A percentile compares a stretch with the other conserved stretches of the same genome.
These are phyloP conservation scores for Carallia pectinifolia DNA, from an alignment of 345 rosid genomes.

Conservation along the genomic window DNA sequence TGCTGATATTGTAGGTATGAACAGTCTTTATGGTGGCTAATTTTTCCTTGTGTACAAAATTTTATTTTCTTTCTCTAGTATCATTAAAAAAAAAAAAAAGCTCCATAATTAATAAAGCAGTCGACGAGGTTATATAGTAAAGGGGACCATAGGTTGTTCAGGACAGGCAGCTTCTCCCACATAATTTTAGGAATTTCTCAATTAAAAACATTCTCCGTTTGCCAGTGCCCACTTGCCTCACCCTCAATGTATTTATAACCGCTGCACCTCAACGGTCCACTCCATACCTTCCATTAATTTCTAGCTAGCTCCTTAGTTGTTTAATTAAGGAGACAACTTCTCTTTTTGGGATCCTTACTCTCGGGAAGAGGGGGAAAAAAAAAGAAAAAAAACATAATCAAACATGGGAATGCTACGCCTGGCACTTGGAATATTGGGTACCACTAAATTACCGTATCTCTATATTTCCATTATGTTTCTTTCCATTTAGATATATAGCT, in stretches of 20 bases:
- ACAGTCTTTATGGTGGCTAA: too few species aligned
- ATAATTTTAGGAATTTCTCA: neutral
- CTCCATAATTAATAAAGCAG: neutral
- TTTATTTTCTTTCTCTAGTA: too few species aligned
- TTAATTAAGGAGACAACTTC: neutral
- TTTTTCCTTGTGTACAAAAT: too few species aligned
- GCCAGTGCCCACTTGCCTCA: neutral
- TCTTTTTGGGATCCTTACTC: constrained; percentile 6
- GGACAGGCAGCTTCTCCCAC: constrained; percentile 28
- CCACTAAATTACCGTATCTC: neutral
- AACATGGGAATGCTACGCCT: constrained; percentile 59
- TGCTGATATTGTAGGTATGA: too few species aligned
- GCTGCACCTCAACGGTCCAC: constrained; percentile 13
- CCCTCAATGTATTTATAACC: constrained; percentile 34
- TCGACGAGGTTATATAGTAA: constrained; percentile 11
- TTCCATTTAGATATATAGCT: too few species aligned
- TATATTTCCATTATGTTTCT: neutral
- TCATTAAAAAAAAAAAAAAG: too few species aligned
- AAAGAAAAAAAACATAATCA: constrained; percentile 4
- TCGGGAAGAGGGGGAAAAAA: neutral
- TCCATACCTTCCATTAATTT: neutral
- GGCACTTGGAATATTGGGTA: constrained; percentile 65
- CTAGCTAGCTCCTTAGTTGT: neutral
- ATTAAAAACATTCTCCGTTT: constrained; percentile 21
- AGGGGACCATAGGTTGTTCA: neutral